Evolutionary conservation across 1,284 basidiomycete species (phyloP).

Genomic region (Boletus calvinii): DNA sequence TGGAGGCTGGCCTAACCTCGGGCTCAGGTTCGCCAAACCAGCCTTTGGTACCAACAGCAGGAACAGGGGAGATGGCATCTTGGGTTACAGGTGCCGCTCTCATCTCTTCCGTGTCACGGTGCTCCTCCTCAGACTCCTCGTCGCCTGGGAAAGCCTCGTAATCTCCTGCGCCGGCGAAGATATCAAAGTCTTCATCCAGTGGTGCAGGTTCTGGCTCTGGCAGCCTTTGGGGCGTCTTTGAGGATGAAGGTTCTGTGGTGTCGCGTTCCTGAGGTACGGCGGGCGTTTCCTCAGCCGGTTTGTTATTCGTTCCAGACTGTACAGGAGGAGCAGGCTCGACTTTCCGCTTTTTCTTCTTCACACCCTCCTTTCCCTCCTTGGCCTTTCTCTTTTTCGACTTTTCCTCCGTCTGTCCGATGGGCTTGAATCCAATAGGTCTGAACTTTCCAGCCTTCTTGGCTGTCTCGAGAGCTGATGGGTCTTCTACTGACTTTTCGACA

Average conservation of each 20-base stretch:
- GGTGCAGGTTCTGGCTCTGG: slow-evolving; percentile 14
- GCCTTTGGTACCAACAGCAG: slow-evolving; percentile 4
- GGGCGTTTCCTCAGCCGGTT: slow-evolving; percentile 20
- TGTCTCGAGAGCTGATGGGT: slow-evolving; percentile 43
- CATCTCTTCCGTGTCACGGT: slow-evolving; percentile 1
- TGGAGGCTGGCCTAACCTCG: slow-evolving; percentile 6
- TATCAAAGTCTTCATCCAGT: slow-evolving; percentile 61
- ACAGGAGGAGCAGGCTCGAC: slow-evolving; percentile 17
- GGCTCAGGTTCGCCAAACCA: slow-evolving; percentile 28
- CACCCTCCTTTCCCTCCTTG: slow-evolving; percentile 40
- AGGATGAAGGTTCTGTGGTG: slow-evolving; percentile 1
- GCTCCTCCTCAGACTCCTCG: slow-evolving; percentile 45
- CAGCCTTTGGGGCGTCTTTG: background rate
- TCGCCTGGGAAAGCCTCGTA: slow-evolving; percentile 71
- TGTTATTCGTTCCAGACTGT: slow-evolving; percentile 29
- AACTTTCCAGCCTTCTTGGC: slow-evolving; percentile 70
- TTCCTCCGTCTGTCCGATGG: slow-evolving; percentile 43
- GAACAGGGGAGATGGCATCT: background rate
- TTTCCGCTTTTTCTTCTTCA: slow-evolving; percentile 53
- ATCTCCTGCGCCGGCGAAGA: slow-evolving; percentile 84
- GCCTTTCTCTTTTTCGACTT: slow-evolving; percentile 57
- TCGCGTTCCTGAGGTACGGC: background rate
- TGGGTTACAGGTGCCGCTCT: background rate
- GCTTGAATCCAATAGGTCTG: slow-evolving; percentile 76
- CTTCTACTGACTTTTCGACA: slow-evolving; percentile 17